Base-by-base conservation (phyloP, 164 flowering plant species). In the Stephania cephalantha region DNA sequence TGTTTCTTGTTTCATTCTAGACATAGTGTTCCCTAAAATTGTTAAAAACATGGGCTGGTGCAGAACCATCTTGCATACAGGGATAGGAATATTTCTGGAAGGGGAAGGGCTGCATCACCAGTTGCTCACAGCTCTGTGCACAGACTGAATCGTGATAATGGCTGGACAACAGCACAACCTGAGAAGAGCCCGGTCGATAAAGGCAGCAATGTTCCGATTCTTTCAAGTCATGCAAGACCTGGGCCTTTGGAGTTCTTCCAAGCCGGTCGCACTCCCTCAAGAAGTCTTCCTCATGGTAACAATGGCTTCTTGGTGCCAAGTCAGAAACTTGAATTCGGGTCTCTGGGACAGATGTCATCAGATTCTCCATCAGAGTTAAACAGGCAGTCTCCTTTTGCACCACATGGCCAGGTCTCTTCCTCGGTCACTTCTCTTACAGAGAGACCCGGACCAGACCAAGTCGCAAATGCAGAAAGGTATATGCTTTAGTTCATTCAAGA, bases 11-110 rank as follows among this genome's bases (percentile, higher is more conserved):
- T n/a, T n/a, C 25, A 35, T 5, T 70, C 11, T 18, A 44, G n/a
- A 70, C 18, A 29, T 75, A 6, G 65, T 71, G 74, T 64, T 48
- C 73, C 53, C 68, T 61, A 65, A 68, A 35, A 18, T 67, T 31
- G 64, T 67, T 75, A 18, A n/a, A 18, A 22, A 65, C 61, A 30
- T 73, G 65, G 76, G 61, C 22, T 46, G 77, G 78, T 85, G 88
- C 90, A 91, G 98, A 90, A 84, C 75, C 89, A 83, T 74, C 80
- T 72, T 20, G 69, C 77, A 7, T 84, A 84, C 73, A 79, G 83
- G 81, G 88, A 86, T 25, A 86, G 83, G 76, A 70, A 83, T 1
- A 76, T 78, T 6, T 44, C 80, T 13, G 77, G 80, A 66, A 88
- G 89, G 79, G 91, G 87, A 76, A 86, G 91, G 76, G 78, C 74